Base-by-base conservation (phyloP, 208 protist genomes). In the Leishmania guyanensis region DNA sequence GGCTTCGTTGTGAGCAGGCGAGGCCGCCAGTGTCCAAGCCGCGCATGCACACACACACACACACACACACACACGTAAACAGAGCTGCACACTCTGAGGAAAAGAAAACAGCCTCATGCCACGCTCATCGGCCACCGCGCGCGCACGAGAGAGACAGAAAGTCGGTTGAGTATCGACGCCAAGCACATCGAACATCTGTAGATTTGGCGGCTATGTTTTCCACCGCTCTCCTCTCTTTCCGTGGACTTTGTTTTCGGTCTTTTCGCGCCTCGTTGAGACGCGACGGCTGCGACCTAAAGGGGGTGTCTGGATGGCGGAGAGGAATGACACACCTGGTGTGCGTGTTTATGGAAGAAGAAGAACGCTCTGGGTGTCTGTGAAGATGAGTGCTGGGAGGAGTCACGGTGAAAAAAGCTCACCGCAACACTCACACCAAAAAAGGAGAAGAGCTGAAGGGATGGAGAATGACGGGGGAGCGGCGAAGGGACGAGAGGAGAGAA, bases 361-460 rank as follows among this genome's bases (percentile, higher is more conserved):
- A 72, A 20, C 2, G 39, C 17, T 50, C 43, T 43, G 20, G 39
- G 29, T 75, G 70, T 60, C 70, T 75, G 48, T 75, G 70, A 75
- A 75, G 50, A 58, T 8, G n/a, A 75, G 14, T 14, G 22, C 20
- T 50, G 39, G 22, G 70, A 48, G 22, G 39, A 29, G 58, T 26
- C 36, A 73, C 65, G 65, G 66, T 51, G 20, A 79, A 50, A 16
- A 78, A 20, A 39, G 43, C 43, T 6, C 29, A 74, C 50, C 8
- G 33, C 65, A 10, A 50, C 22, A 66, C 8, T 65, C 36, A 54
- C 29, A 84, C 60, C 9, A 50, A 53, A 68, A 82, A 51, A 68
- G 29, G 62, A 76, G 79, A 64, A 80, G 83, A 74, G 77, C 43
- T 46, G 68, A 77, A 36, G 51, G 75, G 14, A 71, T 54, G 51